Conservation (phyloP, 164 flowering plant species). For the Nymphaea thermarum region DNA sequence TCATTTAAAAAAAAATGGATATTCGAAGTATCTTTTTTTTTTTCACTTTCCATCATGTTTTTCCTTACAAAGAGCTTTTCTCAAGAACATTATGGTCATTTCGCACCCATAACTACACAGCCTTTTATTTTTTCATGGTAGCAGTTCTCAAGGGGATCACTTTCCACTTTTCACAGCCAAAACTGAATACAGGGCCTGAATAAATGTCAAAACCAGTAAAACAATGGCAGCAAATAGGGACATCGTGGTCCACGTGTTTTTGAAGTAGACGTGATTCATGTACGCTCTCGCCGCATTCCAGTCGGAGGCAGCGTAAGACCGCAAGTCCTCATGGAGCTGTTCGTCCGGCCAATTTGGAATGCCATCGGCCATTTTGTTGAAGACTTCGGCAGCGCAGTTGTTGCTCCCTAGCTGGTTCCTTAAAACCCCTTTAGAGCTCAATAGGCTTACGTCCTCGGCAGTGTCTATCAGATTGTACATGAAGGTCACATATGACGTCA, state of each 20-base stretch:
- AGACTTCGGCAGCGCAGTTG: slow-evolving; percentile 39
- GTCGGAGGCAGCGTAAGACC: slow-evolving; percentile 25
- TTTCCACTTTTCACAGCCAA: no score
- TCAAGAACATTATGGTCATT: no score
- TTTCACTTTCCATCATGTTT: no score
- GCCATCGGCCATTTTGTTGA: slow-evolving; percentile 38
- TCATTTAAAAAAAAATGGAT: no score
- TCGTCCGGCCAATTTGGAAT: slow-evolving; percentile 20
- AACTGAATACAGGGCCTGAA: not conserved
- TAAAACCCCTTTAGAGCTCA: slow-evolving; percentile 30
- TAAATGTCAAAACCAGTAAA: not conserved
- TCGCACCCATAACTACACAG: no score
- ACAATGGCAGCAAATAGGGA: not conserved
- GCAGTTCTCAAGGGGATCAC: no score
- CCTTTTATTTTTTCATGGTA: no score
- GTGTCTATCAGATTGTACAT: slow-evolving; percentile 50
- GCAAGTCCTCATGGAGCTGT: slow-evolving; percentile 23
- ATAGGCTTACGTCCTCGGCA: slow-evolving; percentile 30
- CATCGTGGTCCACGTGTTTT: not conserved
- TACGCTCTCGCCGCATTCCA: slow-evolving; percentile 13
- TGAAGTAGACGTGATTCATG: not conserved
- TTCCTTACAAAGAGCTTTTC: no score
- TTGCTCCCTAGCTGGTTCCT: slow-evolving; percentile 43
- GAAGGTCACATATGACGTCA: slow-evolving; percentile 38
- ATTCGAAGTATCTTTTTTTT: no score